Conservation (phyloP, 1,284 basidiomycete species). For the Rhodotorula sp. region DNA sequence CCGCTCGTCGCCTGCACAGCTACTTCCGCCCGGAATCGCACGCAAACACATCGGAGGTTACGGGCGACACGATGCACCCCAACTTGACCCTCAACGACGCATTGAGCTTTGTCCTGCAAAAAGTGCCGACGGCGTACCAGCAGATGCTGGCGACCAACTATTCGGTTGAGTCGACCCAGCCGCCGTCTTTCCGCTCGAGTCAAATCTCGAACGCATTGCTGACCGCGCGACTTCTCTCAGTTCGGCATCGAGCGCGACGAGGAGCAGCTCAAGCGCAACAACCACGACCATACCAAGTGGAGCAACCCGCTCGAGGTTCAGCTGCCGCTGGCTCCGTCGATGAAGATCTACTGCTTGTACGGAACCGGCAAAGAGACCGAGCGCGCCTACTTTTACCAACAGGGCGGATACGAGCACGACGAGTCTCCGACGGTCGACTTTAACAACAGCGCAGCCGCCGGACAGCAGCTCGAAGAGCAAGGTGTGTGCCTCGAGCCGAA, state of each 20-base stretch:
- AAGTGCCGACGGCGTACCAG: conserved; percentile 55
- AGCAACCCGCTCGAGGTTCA: conserved; percentile 89
- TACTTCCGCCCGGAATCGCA: conserved; percentile 40
- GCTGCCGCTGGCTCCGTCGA: conserved; percentile 83
- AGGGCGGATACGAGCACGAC: conserved; percentile 65
- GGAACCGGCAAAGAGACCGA: conserved; percentile 94
- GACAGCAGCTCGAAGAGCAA: conserved; percentile 1
- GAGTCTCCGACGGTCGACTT: conserved; percentile 50
- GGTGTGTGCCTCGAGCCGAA: conserved; percentile 41
- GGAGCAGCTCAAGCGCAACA: conserved; percentile 50
- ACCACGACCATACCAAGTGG: conserved; percentile 64
- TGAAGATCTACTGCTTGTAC: conserved; percentile 92
- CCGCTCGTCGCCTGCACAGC: conserved; percentile 3
- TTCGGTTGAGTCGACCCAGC: conserved; percentile 51
- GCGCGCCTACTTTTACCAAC: conserved; percentile 60
- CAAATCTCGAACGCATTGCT: no score
- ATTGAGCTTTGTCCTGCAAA: conserved; percentile 64
- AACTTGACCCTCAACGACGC: conserved; percentile 82
- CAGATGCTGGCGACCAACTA: conserved; percentile 89
- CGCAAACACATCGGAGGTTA: conserved; percentile 45
- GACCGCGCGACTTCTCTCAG: neutral
- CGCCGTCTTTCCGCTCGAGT: no score
- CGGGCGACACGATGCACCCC: conserved; percentile 48
- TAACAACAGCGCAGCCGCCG: neutral
- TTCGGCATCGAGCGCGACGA: conserved; percentile 83